phyloP scores from a whole-genome alignment of 345 rosid species.

The Populus davidiana region DNA sequence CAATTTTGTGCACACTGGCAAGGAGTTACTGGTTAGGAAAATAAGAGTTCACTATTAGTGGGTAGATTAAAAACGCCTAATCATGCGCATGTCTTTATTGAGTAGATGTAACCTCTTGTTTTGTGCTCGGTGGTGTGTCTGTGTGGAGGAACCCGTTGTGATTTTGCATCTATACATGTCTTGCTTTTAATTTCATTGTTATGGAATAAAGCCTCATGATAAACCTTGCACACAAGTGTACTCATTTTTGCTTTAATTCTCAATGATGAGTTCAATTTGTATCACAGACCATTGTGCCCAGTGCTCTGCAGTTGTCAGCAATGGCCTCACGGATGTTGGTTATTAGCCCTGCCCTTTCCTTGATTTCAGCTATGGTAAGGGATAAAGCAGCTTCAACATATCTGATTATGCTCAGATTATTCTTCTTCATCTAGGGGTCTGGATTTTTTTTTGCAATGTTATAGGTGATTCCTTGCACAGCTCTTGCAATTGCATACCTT shows the following conservation, averaged over 20 bases:
- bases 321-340: constrained; percentile 80
- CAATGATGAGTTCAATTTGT: constrained; percentile 4
- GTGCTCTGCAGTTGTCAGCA: constrained; percentile 65
- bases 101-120: too few relatives aligned
- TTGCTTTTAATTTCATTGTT: too few relatives aligned
- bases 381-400: background rate
- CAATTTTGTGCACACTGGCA: too few relatives aligned
- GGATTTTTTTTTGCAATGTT: background rate
- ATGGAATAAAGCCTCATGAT: too few relatives aligned
- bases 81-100: too few relatives aligned
- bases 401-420: background rate
- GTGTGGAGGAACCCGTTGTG: too few relatives aligned
- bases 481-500: constrained; percentile 61
- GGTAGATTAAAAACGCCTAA: too few relatives aligned
- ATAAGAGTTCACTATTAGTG: too few relatives aligned
- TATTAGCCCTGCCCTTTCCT: constrained; percentile 70
- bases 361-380: constrained; percentile 76
- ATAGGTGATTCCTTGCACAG: constrained; percentile 73
- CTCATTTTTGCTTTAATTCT: background rate
- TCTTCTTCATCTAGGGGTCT: background rate
- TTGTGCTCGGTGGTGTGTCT: too few relatives aligned
- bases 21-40: too few relatives aligned
- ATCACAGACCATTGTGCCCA: constrained; percentile 77
- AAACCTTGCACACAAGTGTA: too few relatives aligned
- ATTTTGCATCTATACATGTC: too few relatives aligned